Evolutionary conservation across 2,329 filamentous ascomycete species (phyloP).

Genomic region (Penicillium brevicompactum): DNA sequence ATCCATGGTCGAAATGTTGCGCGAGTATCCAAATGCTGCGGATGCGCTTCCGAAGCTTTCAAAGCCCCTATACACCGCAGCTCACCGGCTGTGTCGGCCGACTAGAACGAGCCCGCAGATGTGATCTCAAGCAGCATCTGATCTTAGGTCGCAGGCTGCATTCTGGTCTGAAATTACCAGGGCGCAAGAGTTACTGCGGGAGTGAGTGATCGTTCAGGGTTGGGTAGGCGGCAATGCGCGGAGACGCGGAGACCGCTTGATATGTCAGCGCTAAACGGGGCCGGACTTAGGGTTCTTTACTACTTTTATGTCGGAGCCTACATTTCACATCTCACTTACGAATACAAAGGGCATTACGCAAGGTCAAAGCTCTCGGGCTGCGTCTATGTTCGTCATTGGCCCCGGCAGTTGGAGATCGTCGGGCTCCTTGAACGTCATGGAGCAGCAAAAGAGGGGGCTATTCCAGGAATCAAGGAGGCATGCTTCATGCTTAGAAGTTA

Average conservation of each 20-base stretch:
- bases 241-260: slow-evolving; percentile 21
- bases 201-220: slow-evolving; percentile 8
- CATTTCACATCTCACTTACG: neutral
- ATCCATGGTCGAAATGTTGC: slow-evolving; percentile 21
- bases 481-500: no score
- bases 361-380: slow-evolving; percentile 17
- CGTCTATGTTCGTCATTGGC: slow-evolving; percentile 12
- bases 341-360: slow-evolving; percentile 5
- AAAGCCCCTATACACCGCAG: slow-evolving; percentile 10
- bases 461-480: slow-evolving; percentile 16
- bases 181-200: slow-evolving; percentile 2
- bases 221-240: slow-evolving; percentile 13
- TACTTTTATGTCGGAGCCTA: neutral
- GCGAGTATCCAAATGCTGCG: neutral
- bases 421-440: slow-evolving; percentile 20
- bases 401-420: slow-evolving; percentile 12
- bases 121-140: slow-evolving; percentile 14
- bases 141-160: slow-evolving; percentile 21
- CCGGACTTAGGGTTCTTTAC: no score
- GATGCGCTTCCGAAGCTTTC: neutral
- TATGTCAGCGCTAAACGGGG: slow-evolving; percentile 22
- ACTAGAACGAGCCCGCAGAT: slow-evolving; percentile 7
- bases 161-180: slow-evolving; percentile 11
- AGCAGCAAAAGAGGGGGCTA: slow-evolving; percentile 16
- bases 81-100: slow-evolving; percentile 10